These are phyloP conservation scores for Tremella yokohamensis DNA, from an alignment of 768 basidiomycete species.

Conservation along the genomic window DNA sequence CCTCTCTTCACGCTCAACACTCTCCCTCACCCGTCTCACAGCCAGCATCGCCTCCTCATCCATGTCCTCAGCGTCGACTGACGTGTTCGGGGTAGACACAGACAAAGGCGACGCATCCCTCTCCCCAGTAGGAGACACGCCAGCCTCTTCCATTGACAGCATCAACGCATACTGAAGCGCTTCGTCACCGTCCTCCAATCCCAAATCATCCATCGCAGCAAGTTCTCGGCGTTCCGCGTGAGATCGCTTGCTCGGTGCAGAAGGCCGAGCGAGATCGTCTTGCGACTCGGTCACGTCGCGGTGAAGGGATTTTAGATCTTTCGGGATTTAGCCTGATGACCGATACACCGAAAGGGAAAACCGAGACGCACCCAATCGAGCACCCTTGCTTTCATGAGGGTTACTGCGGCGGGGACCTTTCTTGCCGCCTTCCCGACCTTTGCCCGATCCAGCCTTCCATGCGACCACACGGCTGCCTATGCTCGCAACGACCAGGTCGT, in stretches of 20 bases:
- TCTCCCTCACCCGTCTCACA: constrained; percentile 27
- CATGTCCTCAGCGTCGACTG: neutral
- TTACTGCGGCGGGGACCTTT: neutral
- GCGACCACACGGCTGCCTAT: constrained; percentile 41
- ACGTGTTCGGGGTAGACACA: neutral
- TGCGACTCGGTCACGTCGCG: constrained; percentile 20
- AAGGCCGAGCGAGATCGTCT: constrained; percentile 28
- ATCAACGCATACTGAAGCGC: constrained; percentile 48
- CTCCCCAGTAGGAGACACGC: neutral
- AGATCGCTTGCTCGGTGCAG: constrained; percentile 7
- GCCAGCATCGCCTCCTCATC: constrained; percentile 14
- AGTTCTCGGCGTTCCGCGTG: constrained; percentile 23
- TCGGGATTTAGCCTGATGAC: neutral
- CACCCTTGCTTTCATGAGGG: neutral
- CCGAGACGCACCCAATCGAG: neutral
- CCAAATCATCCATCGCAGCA: constrained; percentile 39
- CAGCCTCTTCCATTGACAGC: constrained; percentile 40
- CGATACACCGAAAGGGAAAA: too few species aligned
- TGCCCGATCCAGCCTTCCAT: constrained; percentile 44
- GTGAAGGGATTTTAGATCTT: constrained; percentile 39
- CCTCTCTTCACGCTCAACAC: constrained; percentile 27
- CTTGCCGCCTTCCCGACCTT: constrained; percentile 19
- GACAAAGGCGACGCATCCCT: neutral
- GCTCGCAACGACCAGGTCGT: constrained; percentile 44
- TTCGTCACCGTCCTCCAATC: constrained; percentile 42